Base-by-base conservation (phyloP, 805 yeast species). In the Pichia californica region DNA sequence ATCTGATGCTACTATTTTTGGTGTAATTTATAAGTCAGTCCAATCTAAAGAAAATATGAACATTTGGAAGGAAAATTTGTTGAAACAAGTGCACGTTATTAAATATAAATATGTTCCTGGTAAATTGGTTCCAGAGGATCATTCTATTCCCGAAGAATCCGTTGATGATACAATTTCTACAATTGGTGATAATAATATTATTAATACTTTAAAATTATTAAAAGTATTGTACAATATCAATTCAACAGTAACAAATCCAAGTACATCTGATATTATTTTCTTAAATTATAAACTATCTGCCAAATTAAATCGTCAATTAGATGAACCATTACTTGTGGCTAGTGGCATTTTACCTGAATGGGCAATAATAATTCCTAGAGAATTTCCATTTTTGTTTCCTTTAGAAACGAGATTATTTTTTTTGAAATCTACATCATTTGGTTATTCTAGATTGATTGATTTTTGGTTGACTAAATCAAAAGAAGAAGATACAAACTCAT, bases 351-450 rank as follows among this genome's bases (percentile, higher is more conserved):
- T 91, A 32, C 98, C 98, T 0, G 76, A 75, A 7, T 91, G 98
- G 98, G 74, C 83, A 18, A 74, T 84, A 29, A 73, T 76, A 46
- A 64, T 88, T n/a, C 79, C 95, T 0, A 71, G 81, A 42, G 71
- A 76, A 16, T 88, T 73, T 53, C 87, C 95, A 11, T 91, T 91
- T 53, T 56, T 91, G 36, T 87, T 87, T 56, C 96, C 98, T 0
- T 65, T 91, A 35, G 93, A 82, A 40, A 77, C 93, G 0, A 72
- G 97, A 46, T 69, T 84, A 34, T 74, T 79, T 50, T 88, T 86
- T 54, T 62, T 91, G 43, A 91, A 85, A 52, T 79, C 89, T 7
- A 87, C 96, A 0, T 88, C 97, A 0, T 89, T 85, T 66, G 98
- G 98, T 0, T 83, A 86, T 57, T 83, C 94, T 1, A 71, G 97